phyloP scores from a whole-genome alignment of 208 protist species.

The Leishmania arabica region DNA sequence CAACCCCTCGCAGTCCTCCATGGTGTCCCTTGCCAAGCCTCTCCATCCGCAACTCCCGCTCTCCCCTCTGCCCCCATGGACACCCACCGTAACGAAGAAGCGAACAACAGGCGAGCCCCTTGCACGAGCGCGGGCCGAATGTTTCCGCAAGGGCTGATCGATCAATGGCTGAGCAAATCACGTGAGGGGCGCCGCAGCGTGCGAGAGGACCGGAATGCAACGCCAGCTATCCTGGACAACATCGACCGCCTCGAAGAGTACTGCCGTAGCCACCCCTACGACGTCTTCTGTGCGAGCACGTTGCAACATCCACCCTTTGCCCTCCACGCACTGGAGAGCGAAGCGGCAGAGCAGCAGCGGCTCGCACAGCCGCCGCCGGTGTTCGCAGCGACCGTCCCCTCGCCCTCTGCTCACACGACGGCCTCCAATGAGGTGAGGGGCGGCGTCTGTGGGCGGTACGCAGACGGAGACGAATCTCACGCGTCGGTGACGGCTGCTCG shows the following conservation, averaged over 20 bases:
- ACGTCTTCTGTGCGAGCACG: conserved; percentile 51
- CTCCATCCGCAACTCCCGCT: background rate
- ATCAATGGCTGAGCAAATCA: conserved; percentile 75
- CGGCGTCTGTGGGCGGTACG: conserved; percentile 23
- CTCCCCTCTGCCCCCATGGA: background rate
- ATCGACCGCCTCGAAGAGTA: conserved; percentile 57
- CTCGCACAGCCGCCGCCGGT: conserved; percentile 15
- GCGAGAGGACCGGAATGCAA: conserved; percentile 45
- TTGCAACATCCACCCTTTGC: conserved; percentile 40
- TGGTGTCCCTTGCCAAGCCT: background rate
- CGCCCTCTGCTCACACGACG: background rate
- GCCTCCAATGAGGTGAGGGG: background rate
- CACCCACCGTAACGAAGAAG: background rate
- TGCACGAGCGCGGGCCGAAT: background rate
- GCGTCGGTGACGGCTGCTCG: conserved; percentile 1
- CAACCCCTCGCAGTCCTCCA: background rate
- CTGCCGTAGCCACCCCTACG: conserved; percentile 59
- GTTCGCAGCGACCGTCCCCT: conserved; percentile 3
- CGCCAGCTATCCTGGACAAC: conserved; percentile 48
- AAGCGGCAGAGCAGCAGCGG: conserved; percentile 8
- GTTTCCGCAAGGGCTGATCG: conserved; percentile 36
- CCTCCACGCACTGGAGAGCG: conserved; percentile 24
- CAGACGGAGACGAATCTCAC: conserved; percentile 6
- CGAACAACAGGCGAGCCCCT: background rate
- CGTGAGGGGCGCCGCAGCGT: conserved; percentile 58